phyloP scores from a whole-genome alignment of 192 early-diverging fungal species.

The Lobosporangium transversale region DNA sequence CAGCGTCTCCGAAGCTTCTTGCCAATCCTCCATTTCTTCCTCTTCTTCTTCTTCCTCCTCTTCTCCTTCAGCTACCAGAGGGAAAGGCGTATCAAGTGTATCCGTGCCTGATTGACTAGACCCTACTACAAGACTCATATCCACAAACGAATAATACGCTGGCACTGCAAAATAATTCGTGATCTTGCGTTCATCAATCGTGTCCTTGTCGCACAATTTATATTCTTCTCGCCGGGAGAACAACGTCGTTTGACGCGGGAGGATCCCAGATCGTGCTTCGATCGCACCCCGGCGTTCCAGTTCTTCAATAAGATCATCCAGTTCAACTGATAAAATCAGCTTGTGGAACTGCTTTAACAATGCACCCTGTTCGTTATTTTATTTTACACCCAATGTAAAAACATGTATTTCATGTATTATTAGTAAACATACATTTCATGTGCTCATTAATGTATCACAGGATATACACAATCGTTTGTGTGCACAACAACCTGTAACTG shows the following conservation, averaged over 20 bases:
- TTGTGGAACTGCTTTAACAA: slow-evolving; percentile 17
- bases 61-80: not conserved
- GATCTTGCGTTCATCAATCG: slow-evolving; percentile 38
- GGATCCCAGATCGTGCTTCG: slow-evolving; percentile 8
- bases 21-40: slow-evolving; percentile 2
- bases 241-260: slow-evolving; percentile 8
- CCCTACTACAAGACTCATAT: slow-evolving; percentile 22
- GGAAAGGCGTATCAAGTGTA: not conserved
- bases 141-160: slow-evolving; percentile 27
- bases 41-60: slow-evolving; percentile 10
- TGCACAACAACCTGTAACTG: too few species aligned
- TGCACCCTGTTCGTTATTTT: too few species aligned
- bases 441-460: too few species aligned
- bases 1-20: too few species aligned
- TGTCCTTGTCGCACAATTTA: slow-evolving; percentile 16
- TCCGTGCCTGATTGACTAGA: not conserved
- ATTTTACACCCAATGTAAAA: too few species aligned
- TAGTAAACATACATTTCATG: too few species aligned
- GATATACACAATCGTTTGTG: too few species aligned
- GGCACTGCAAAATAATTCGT: slow-evolving; percentile 22
- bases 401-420: too few species aligned
- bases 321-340: slow-evolving; percentile 22
- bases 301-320: slow-evolving; percentile 35
- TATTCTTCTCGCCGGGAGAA: slow-evolving; percentile 27
- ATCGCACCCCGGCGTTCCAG: slow-evolving; percentile 24